Evolutionary conservation across 495 filamentous ascomycete species (phyloP), one percentile per base, ranked within the genome.

Genomic region (Melanomma pulvis-pyrius): DNA sequence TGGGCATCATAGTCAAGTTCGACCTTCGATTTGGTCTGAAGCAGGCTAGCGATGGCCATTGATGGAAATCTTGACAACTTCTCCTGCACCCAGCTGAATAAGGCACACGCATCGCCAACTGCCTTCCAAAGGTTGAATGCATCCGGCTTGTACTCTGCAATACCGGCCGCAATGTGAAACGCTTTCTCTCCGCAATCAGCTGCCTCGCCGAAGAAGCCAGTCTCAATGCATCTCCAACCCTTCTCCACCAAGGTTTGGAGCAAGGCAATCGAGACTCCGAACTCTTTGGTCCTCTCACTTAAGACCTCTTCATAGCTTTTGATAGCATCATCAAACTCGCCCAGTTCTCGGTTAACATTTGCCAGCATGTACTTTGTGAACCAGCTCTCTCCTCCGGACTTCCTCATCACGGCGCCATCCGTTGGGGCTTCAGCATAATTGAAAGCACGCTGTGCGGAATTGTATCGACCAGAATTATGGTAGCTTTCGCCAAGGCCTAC

Each of bases 291-390:
- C 5, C 86, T 86, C 15, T 79, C 74, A 1, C 76, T 74, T 53
- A 96, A 79, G 15, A 98, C 90, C 11, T 83, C 79, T 58, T 85
- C 81, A 71, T 98, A 97, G 29, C 88, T 85, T 13, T 77, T 69
- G 66, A 93, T 89, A 11, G 94, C 91, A 32, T 89, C 88, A 53
- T 93, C 90, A 74, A 88, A 96, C 19, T 96, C 87, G 11, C 93
- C 92, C 34, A 98, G 82, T 75, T 98, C 94, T 41, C 94, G 84
- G 71, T 90, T 89, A 19, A 98, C 90, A 64, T 99, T 97, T 1
- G 92, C 93, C n/a, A 97, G 82, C 87, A 99, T 96, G 73, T 97
- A 96, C 67, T 90, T 88, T 7, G 92, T 90, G 74, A 97, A 98
- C 94, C 94, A 99, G 34, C 84, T 87, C 44, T 93, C 87, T 5